These are phyloP conservation scores for Boletus rubescentipes DNA, from an alignment of 768 basidiomycete genomes.

Conservation along the genomic window DNA sequence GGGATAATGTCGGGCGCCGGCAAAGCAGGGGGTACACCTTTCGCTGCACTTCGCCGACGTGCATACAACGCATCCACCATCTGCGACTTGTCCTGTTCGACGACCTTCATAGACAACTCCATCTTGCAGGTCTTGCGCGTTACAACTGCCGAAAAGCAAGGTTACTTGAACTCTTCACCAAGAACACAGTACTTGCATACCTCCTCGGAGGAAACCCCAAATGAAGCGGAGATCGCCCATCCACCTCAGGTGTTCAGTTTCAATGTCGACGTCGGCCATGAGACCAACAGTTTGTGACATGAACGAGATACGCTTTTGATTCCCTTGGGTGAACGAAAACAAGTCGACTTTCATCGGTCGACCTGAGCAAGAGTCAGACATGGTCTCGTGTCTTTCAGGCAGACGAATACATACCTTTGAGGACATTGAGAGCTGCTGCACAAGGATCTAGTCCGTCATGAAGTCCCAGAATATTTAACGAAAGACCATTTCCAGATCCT, in stretches of 20 bases:
- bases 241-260: constrained; percentile 83
- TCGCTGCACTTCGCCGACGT: constrained; percentile 30
- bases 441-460: constrained; percentile 71
- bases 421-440: constrained; percentile 69
- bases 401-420: constrained; percentile 55
- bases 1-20: constrained; percentile 12
- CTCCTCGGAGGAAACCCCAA: constrained; percentile 65
- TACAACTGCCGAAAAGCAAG: constrained; percentile 43
- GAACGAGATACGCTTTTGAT: constrained; percentile 67
- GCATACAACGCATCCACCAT: constrained; percentile 58
- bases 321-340: constrained; percentile 71
- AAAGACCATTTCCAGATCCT: constrained; percentile 78
- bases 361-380: constrained; percentile 42
- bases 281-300: constrained; percentile 82
- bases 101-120: constrained; percentile 68
- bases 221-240: constrained; percentile 83
- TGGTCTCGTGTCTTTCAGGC: background rate
- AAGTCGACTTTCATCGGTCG: constrained; percentile 73
- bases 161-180: background rate
- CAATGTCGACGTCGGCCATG: constrained; percentile 83
- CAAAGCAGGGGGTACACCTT: constrained; percentile 6
- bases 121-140: constrained; percentile 64
- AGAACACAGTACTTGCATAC: constrained; percentile 37
- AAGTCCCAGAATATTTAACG: constrained; percentile 68
- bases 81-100: constrained; percentile 63